Conservation (phyloP, 2,329 filamentous ascomycete genomes). For the Leptodontidium sp. region DNA sequence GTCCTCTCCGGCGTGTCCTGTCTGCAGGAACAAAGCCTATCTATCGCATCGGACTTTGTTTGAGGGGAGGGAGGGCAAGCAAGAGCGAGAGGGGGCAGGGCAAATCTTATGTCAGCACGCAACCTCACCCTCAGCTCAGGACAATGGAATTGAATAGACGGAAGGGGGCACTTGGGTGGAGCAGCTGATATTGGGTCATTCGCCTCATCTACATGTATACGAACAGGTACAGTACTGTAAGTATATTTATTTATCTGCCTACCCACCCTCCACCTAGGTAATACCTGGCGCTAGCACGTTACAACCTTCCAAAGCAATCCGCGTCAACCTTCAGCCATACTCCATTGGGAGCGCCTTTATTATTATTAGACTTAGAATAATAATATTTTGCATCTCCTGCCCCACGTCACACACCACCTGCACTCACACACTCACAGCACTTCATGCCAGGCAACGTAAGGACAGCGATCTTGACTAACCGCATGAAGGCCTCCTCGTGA, state of each 20-base stretch:
- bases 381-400: not conserved
- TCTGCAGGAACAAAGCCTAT: not conserved
- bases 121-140: no score
- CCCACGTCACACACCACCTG: not conserved
- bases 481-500: slow-evolving; percentile 35
- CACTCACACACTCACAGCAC: no score
- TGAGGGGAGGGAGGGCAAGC: not conserved
- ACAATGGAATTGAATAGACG: no score
- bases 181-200: not conserved
- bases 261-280: no score
- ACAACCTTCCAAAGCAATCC: not conserved
- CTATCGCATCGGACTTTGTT: not conserved
- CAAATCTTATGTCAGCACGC: no score
- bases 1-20: no score
- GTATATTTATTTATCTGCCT: no score
- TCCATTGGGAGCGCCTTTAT: not conserved
- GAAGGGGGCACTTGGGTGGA: no score
- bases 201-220: not conserved
- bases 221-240: no score
- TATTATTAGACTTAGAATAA: not conserved
- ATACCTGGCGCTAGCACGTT: no score
- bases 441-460: not conserved
- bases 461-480: slow-evolving; percentile 13
- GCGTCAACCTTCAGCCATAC: not conserved
- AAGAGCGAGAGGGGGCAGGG: not conserved